Evolutionary conservation across 768 basidiomycete genomes (phyloP).

Genomic region (Russula compacta): DNA sequence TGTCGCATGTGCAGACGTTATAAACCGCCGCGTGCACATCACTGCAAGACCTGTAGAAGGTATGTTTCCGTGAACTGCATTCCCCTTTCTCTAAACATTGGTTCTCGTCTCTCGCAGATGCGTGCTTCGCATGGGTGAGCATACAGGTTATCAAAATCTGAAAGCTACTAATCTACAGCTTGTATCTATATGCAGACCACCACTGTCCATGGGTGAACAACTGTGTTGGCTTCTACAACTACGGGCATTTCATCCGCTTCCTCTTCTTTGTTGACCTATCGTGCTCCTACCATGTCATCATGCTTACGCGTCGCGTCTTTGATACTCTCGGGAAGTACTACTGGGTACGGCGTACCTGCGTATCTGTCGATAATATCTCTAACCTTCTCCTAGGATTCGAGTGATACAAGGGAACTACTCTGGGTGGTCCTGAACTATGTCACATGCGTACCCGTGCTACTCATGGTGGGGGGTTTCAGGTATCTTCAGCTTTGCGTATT

Average conservation of each 20-base stretch:
- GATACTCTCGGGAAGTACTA: constrained; percentile 34
- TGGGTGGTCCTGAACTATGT: constrained; percentile 86
- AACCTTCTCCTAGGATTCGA: constrained; percentile 48
- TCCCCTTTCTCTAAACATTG: background rate
- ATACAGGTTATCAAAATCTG: background rate
- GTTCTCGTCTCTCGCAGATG: constrained; percentile 38
- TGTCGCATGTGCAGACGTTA: constrained; percentile 80
- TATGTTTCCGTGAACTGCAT: constrained; percentile 30
- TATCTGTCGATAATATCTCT: constrained; percentile 16
- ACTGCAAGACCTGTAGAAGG: constrained; percentile 83
- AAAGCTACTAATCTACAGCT: background rate
- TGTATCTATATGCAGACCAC: constrained; percentile 46
- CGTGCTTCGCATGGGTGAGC: constrained; percentile 81
- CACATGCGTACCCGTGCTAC: constrained; percentile 73
- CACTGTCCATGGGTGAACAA: constrained; percentile 94
- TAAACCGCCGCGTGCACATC: constrained; percentile 87
- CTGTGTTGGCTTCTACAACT: constrained; percentile 89
- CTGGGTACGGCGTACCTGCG: constrained; percentile 35
- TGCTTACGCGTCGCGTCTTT: constrained; percentile 64
- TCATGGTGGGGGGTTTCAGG: constrained; percentile 91
- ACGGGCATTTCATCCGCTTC: constrained; percentile 85
- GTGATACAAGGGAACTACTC: constrained; percentile 58
- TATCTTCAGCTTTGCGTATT: constrained; percentile 23
- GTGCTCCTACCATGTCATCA: constrained; percentile 77
- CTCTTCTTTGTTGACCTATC: constrained; percentile 88